Percentiles rank a stretch among this genome's conserved stretches.
These are phyloP conservation scores for Ophiocordyceps camponoti-saundersi DNA, from an alignment of 2,329 filamentous ascomycete species.

Conservation along the genomic window DNA sequence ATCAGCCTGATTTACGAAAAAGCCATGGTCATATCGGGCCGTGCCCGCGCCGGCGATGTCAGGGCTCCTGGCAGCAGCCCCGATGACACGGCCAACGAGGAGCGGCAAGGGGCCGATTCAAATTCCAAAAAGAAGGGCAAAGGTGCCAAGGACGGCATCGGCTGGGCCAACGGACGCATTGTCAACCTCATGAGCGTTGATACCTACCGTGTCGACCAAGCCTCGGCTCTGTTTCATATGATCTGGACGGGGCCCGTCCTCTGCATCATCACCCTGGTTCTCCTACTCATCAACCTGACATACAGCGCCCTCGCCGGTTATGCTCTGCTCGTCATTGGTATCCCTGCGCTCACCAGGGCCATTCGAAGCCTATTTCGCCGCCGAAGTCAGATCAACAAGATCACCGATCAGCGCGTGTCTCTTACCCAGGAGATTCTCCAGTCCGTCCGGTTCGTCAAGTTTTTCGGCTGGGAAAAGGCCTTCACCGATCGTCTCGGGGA, in stretches of 20 bases:
- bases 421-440: conserved; percentile 85
- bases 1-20: conserved; percentile 87
- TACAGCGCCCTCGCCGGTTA: conserved; percentile 87
- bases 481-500: conserved; percentile 63
- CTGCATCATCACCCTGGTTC: conserved; percentile 58
- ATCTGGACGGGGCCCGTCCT: conserved; percentile 74
- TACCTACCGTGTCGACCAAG: conserved; percentile 81
- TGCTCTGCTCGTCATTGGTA: conserved; percentile 58
- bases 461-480: conserved; percentile 84
- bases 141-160: conserved; percentile 41
- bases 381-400: conserved; percentile 70
- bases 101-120: conserved; percentile 19
- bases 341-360: conserved; percentile 61
- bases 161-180: conserved; percentile 86
- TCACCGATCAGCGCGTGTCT: conserved; percentile 83
- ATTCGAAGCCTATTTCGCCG: conserved; percentile 63
- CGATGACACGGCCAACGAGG: conserved; percentile 14
- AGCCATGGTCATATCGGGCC: conserved; percentile 71
- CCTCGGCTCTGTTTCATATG: conserved; percentile 78
- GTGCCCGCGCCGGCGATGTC: conserved; percentile 68
- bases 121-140: conserved; percentile 18
- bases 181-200: conserved; percentile 92
- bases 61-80: conserved; percentile 13
- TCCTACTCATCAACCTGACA: conserved; percentile 72
- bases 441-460: conserved; percentile 89